phyloP scores from a whole-genome alignment of 179 eudicot species.

The Sideroxylon spinosum region DNA sequence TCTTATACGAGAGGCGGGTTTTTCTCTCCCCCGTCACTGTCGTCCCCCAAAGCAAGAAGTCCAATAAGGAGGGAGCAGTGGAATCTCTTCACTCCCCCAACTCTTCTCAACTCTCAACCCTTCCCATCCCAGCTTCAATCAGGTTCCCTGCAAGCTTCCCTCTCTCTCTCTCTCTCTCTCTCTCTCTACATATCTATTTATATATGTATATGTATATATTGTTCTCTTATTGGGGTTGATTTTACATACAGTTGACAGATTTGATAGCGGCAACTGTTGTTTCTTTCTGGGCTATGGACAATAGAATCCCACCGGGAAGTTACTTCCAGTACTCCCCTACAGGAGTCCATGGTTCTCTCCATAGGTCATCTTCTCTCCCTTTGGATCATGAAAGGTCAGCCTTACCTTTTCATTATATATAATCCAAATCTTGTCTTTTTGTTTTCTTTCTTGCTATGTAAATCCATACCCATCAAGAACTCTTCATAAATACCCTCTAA shows the following conservation, averaged over 20 bases:
- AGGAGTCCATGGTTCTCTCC: conserved; percentile 35
- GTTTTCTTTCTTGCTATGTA: background rate
- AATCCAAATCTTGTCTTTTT: background rate
- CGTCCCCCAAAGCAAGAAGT: conserved; percentile 11
- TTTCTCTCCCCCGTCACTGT: conserved; percentile 12
- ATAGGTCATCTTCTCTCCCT: conserved; percentile 37
- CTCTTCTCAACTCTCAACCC: background rate
- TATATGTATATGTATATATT: background rate
- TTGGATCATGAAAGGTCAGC: conserved; percentile 41
- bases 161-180: conserved; percentile 5
- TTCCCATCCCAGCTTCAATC: background rate
- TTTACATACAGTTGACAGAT: background rate
- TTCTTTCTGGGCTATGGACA: conserved; percentile 30
- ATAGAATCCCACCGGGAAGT: conserved; percentile 42
- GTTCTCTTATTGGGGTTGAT: background rate
- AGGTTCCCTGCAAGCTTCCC: conserved; percentile 6
- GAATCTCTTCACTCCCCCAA: background rate
- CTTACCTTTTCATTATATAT: background rate
- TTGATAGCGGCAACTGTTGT: conserved; percentile 12
- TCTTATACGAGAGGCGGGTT: conserved; percentile 12
- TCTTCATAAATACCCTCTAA: background rate
- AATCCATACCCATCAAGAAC: background rate
- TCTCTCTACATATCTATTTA: background rate
- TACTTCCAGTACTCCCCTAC: conserved; percentile 48
- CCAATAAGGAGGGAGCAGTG: conserved; percentile 15